Conservation (phyloP, 495 filamentous ascomycete species). For the Neurospora sp. region DNA sequence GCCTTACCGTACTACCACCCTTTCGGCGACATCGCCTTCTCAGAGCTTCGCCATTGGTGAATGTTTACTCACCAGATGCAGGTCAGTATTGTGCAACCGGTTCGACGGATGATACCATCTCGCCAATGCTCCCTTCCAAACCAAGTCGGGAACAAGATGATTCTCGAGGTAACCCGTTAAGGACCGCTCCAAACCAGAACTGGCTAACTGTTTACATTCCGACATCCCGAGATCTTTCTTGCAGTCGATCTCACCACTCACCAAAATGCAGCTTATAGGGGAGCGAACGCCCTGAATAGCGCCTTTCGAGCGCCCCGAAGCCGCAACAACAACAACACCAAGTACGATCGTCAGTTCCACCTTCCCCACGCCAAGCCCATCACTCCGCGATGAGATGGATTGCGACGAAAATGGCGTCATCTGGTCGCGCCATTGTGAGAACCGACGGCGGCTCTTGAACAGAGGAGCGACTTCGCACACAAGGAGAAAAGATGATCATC, state of each 20-base stretch:
- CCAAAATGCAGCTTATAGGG: not conserved
- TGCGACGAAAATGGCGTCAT: not conserved
- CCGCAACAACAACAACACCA: not conserved
- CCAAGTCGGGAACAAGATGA: not conserved
- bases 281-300: not conserved
- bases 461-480: not conserved
- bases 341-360: not conserved
- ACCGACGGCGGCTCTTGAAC: not conserved
- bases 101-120: not conserved
- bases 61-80: not conserved
- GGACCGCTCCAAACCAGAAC: not conserved
- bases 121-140: not conserved
- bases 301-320: not conserved
- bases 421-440: not conserved
- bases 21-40: not conserved
- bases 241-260: not conserved
- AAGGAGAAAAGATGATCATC: not conserved
- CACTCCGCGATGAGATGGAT: conserved; percentile 1
- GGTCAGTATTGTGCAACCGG: not conserved
- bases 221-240: not conserved
- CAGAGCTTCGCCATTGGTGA: not conserved
- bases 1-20: not conserved
- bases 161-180: not conserved
- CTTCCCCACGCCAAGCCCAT: conserved; percentile 14
- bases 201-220: not conserved